A percentile compares a stretch with the other conserved stretches of the same genome.
Evolutionary conservation across 1,139 yeast species (phyloP).

Genomic region (Pichia sp.): DNA sequence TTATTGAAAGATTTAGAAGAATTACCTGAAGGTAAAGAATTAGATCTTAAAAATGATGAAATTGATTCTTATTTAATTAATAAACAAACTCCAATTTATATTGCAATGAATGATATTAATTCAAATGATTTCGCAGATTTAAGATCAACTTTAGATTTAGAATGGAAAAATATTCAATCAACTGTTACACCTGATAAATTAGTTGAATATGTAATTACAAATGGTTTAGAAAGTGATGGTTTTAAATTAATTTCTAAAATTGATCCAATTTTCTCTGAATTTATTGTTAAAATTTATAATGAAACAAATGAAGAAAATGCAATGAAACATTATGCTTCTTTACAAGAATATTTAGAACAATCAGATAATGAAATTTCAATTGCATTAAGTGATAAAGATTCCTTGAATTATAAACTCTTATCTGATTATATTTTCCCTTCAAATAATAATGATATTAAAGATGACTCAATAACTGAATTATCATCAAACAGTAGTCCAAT

Average conservation of each 20-base stretch:
- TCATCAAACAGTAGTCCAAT: no score
- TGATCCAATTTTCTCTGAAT: conserved; percentile 19
- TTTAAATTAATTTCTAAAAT: conserved; percentile 18
- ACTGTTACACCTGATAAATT: conserved; percentile 21
- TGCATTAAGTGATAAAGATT: conserved; percentile 19
- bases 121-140: conserved; percentile 15
- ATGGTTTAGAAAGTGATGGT: conserved; percentile 22
- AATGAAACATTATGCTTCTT: conserved; percentile 13
- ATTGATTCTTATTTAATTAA: conserved; percentile 20
- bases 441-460: background rate
- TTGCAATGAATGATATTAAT: conserved; percentile 20
- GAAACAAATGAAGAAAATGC: conserved; percentile 15
- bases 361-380: conserved; percentile 15
- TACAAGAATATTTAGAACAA: conserved; percentile 18
- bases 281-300: conserved; percentile 12
- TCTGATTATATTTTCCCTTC: conserved; percentile 13
- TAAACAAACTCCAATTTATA: conserved; percentile 17
- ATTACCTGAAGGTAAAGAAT: conserved; percentile 21
- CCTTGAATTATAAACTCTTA: conserved; percentile 19
- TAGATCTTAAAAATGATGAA: conserved; percentile 19
- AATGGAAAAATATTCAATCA: conserved; percentile 17
- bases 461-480: background rate
- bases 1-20: conserved; percentile 20
- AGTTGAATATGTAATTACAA: conserved; percentile 17
- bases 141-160: conserved; percentile 15